Base-by-base conservation (phyloP, 371 early-diverging fungal species). In the Mucor piriformis region DNA sequence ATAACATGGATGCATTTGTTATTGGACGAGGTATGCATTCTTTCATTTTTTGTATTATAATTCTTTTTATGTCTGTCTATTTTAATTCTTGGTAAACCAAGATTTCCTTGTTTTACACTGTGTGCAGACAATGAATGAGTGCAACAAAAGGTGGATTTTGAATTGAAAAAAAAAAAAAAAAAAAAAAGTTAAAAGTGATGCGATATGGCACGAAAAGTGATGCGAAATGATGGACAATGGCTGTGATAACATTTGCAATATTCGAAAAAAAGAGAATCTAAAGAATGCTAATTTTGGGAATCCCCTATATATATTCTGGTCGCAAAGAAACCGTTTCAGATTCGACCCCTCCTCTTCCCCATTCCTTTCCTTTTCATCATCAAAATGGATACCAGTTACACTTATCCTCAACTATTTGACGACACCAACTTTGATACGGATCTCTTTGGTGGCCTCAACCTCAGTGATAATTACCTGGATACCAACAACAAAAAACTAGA, bases 11-110 rank as follows among this genome's bases (percentile, higher is more conserved):
- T 72, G 75, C 65, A 75, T 72, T 75, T 75, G 50, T 60, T 69
- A 75, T 69, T 69, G 72, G 69, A 75, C 75, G 75, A 75, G 72
- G 56, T 57, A 75, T 74, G 69, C 70, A 75, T 69, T 67, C 55
- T 60, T 64, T 24, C 20, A 50, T 27, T 18, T 42, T 6, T n/a
- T n/a, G n/a, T n/a, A n/a, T n/a, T 18, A 18, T 20, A 2, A 18
- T 20, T 38, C 51, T 37, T 16, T 33, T 34, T 50, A 27, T n/a
- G 3, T 50, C 5, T 50, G 27, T 50, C 16, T 12, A 20, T 6
- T 34, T 16, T 34, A 21, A 15, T n/a, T n/a, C n/a, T n/a, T n/a
- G n/a, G n/a, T n/a, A n/a, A n/a, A n/a, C n/a, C n/a, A n/a, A n/a
- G n/a, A n/a, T n/a, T n/a, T n/a, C n/a, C n/a, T n/a, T n/a, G n/a